Conservation (phyloP, 2,329 filamentous ascomycete genomes). For the Talaromyces verruculosus region DNA sequence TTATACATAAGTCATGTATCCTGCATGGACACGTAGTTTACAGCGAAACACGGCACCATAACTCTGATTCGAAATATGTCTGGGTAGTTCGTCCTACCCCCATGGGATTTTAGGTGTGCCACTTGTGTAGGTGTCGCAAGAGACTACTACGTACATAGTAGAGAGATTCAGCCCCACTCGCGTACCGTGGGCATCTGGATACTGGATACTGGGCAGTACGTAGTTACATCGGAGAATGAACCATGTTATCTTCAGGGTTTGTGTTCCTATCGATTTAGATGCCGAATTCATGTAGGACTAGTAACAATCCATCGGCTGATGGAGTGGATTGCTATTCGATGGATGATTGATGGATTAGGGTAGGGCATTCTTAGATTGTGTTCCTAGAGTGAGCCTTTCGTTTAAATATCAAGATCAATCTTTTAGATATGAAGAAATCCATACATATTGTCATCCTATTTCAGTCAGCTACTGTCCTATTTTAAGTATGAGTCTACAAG, state of each 20-base stretch:
- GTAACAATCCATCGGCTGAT: not conserved
- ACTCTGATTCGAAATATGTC: not conserved
- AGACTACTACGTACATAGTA: not conserved
- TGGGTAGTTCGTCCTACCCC: not conserved
- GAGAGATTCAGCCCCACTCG: not conserved
- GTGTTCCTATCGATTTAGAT: not conserved
- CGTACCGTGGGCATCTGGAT: no score
- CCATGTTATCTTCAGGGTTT: not conserved
- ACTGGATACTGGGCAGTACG: not conserved
- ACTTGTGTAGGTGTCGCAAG: not conserved
- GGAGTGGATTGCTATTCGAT: not conserved
- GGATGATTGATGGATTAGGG: not conserved
- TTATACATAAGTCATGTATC: not conserved
- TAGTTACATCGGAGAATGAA: not conserved
- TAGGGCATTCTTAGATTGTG: not conserved
- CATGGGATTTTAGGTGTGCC: not conserved
- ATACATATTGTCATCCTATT: no score
- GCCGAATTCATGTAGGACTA: not conserved
- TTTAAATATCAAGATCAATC: no score
- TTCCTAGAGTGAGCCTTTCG: not conserved
- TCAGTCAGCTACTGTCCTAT: not conserved
- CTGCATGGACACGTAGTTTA: constrained; percentile 5
- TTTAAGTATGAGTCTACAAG: not conserved
- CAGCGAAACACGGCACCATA: not conserved
- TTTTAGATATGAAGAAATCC: no score